These are phyloP conservation scores for Emydomyces testavorans DNA, from an alignment of 2,329 filamentous ascomycete genomes.

Conservation along the genomic window DNA sequence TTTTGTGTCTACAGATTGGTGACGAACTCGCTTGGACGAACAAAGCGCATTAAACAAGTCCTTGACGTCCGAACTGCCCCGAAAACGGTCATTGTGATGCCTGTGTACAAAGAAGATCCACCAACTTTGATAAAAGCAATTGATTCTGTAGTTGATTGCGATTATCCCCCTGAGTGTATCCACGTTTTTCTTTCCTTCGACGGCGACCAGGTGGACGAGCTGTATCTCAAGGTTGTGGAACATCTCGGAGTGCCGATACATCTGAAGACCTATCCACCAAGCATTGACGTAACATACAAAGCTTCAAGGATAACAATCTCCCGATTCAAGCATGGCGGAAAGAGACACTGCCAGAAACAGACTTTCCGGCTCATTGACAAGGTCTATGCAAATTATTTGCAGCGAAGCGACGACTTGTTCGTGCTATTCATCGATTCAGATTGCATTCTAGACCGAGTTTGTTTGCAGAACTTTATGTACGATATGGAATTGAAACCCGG, in stretches of 20 bases:
- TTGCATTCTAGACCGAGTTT: slow-evolving; percentile 82
- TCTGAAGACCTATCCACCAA: slow-evolving; percentile 68
- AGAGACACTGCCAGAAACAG: slow-evolving; percentile 83
- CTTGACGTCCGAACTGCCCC: slow-evolving; percentile 77
- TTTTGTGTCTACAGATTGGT: slow-evolving; percentile 88
- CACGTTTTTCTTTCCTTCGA: slow-evolving; percentile 95
- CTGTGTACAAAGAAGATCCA: slow-evolving; percentile 85
- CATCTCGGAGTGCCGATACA: slow-evolving; percentile 70
- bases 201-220: slow-evolving; percentile 74
- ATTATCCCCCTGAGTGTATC: slow-evolving; percentile 83
- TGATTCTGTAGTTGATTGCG: slow-evolving; percentile 84
- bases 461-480: slow-evolving; percentile 94
- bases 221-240: slow-evolving; percentile 77
- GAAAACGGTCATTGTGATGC: slow-evolving; percentile 94
- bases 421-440: slow-evolving; percentile 96
- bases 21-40: slow-evolving; percentile 71
- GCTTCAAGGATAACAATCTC: slow-evolving; percentile 79
- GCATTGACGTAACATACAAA: slow-evolving; percentile 80
- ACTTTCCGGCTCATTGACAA: slow-evolving; percentile 91
- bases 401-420: slow-evolving; percentile 81
- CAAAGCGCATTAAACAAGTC: slow-evolving; percentile 68
- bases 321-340: slow-evolving; percentile 84
- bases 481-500: slow-evolving; percentile 97
- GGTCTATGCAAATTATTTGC: slow-evolving; percentile 77
- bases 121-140: slow-evolving; percentile 73